A percentile compares a stretch with the other conserved stretches of the same genome.
These are phyloP conservation scores for Eryngium alpinum DNA, from an alignment of 140 eudicot genomes.

Conservation along the genomic window DNA sequence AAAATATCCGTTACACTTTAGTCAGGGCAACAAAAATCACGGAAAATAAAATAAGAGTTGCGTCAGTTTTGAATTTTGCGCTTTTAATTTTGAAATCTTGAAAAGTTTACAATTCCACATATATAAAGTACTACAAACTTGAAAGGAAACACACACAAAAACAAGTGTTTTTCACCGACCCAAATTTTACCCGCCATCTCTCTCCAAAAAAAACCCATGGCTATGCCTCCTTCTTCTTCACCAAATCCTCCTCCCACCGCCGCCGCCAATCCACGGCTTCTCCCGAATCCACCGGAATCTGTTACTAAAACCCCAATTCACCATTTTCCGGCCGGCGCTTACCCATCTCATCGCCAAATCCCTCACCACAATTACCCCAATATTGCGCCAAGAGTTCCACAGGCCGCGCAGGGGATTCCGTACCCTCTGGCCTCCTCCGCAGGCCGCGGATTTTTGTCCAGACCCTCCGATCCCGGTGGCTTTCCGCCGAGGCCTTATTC, in stretches of 20 bases:
- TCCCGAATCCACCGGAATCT: neutral
- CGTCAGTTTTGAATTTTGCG: neutral
- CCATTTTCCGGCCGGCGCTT: neutral
- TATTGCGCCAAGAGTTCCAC: slow-evolving; percentile 4
- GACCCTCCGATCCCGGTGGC: slow-evolving; percentile 22
- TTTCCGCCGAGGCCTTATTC: slow-evolving; percentile 22
- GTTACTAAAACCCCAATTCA: slow-evolving; percentile 5
- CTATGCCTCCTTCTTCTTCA: slow-evolving; percentile 1
- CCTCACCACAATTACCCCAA: neutral
- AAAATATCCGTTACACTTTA: neutral
- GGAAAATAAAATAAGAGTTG: neutral
- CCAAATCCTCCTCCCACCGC: slow-evolving; percentile 4
- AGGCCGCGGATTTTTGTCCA: slow-evolving; percentile 49
- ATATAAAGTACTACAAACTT: neutral
- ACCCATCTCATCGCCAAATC: neutral
- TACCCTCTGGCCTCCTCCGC: slow-evolving; percentile 63
- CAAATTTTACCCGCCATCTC: slow-evolving; percentile 10
- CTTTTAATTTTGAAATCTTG: neutral
- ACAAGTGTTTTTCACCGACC: neutral
- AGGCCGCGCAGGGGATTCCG: slow-evolving; percentile 16
- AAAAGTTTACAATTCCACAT: neutral
- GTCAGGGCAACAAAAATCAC: neutral
- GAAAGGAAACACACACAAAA: too few species aligned
- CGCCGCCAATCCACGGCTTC: neutral
- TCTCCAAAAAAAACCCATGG: too few species aligned